Evolutionary conservation across 75 land plant genomes (phyloP).

Genomic region (Pinus tabuliformis): DNA sequence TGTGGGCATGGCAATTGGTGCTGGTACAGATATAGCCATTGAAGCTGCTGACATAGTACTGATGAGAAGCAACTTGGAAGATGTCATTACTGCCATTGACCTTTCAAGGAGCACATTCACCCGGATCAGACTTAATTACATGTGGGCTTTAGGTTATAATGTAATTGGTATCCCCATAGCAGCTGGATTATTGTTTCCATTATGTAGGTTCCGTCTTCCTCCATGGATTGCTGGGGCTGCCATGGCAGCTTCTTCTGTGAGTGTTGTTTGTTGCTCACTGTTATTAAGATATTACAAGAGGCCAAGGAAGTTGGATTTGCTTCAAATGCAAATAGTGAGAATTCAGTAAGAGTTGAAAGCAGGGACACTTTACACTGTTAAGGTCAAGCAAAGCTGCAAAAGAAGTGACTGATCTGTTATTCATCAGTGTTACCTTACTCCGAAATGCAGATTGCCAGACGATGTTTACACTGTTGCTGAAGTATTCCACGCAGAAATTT

Average conservation of each 20-base stretch:
- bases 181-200: conserved; percentile 85
- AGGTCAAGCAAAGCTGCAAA: not conserved
- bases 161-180: conserved; percentile 86
- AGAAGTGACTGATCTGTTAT: not conserved
- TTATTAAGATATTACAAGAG: conserved; percentile 75
- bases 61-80: conserved; percentile 94
- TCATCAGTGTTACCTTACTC: not conserved
- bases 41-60: conserved; percentile 97
- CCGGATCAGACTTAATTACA: conserved; percentile 78
- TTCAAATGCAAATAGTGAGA: conserved; percentile 7
- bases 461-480: not conserved
- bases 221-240: conserved; percentile 97
- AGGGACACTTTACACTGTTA: not conserved
- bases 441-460: not conserved
- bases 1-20: conserved; percentile 99
- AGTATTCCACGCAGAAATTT: not conserved
- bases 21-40: conserved; percentile 95
- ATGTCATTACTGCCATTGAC: conserved; percentile 90
- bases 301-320: conserved; percentile 37
- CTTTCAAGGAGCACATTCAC: conserved; percentile 80
- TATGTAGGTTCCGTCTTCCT: conserved; percentile 71
- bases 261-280: conserved; percentile 92
- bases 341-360: not conserved
- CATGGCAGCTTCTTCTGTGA: conserved; percentile 95
- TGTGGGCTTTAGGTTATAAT: conserved; percentile 97